These are phyloP conservation scores for Suillus americanus DNA, from an alignment of 768 basidiomycete species.

Conservation along the genomic window DNA sequence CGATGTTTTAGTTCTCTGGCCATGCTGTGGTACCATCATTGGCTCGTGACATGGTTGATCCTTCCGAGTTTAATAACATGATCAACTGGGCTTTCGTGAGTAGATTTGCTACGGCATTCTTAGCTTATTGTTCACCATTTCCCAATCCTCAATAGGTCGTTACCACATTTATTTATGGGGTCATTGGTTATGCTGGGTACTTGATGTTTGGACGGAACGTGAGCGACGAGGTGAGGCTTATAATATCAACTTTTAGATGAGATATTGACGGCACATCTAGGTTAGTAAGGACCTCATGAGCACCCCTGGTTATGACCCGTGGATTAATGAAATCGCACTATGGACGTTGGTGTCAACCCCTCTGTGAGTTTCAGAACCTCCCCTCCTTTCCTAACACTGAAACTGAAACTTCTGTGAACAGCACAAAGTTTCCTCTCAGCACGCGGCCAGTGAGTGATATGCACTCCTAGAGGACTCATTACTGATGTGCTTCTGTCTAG, in stretches of 20 bases:
- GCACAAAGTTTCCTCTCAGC: conserved; percentile 86
- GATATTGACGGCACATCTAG: conserved; percentile 34
- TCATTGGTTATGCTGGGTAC: conserved; percentile 82
- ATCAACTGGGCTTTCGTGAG: conserved; percentile 85
- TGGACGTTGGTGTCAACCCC: conserved; percentile 87
- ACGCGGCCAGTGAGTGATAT: conserved; percentile 65
- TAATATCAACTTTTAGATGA: background rate
- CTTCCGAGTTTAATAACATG: conserved; percentile 76
- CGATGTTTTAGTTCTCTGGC: conserved; percentile 69
- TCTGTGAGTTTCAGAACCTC: conserved; percentile 44
- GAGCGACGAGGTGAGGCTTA: conserved; percentile 69
- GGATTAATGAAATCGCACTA: conserved; percentile 70
- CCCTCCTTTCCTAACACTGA: background rate
- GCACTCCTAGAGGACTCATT: background rate
- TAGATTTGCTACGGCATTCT: conserved; percentile 11
- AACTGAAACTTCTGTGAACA: conserved; percentile 25
- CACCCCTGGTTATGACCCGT: conserved; percentile 68
- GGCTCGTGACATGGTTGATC: conserved; percentile 86
- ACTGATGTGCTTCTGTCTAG: conserved; percentile 32
- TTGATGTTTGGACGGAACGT: conserved; percentile 86
- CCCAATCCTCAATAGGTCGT: conserved; percentile 41
- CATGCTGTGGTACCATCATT: conserved; percentile 92
- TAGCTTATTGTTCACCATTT: conserved; percentile 1
- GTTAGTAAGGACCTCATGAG: conserved; percentile 80
- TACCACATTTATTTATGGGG: conserved; percentile 59